Evolutionary conservation across 371 early-diverging fungal genomes (phyloP), one percentile per base, ranked within the genome.

Genomic region (Syncephalastrum contaminatum): DNA sequence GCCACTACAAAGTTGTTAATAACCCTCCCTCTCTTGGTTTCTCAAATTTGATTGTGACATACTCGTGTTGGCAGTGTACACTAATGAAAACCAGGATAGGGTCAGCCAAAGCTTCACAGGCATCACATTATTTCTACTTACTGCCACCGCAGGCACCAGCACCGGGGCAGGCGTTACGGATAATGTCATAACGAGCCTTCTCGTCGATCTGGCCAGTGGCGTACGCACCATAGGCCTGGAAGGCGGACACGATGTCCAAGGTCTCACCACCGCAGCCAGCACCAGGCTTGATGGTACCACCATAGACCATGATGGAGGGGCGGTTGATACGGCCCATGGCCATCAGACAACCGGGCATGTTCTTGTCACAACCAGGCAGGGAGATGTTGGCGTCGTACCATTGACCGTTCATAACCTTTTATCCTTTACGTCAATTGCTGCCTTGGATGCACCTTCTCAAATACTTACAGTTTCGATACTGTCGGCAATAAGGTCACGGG

Each of bases 21-120:
- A 30, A 14, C 16, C 18, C 14, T 50, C 5, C 14, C 27, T 15
- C 30, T 25, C 1, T 30, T 8, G 10, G 7, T 12, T 10, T 30
- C 36, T 10, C 10, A 12, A 30, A 10, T 14, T n/a, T 20, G 22
- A 39, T 12, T n/a, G 16, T 48, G 8, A 67, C 81, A 50, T 83
- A 89, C 89, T 93, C 15, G 97, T 96, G 66, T 98, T 98, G 54
- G 98, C 98, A 47, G 98, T 98, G 75, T 96, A 98, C 97, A 98
- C 66, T 59, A 43, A 27, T 36, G 8, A 8, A 24, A 53, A 46
- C 24, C 41, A 53, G 19, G 41, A 47, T 1, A 44, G 19, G 18
- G 15, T 51, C 24, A 39, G 36, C 10, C 36, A 6, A 0, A 8
- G 36, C 10, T 30, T 30, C 80, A 16, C 76, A 76, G n/a, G 78